phyloP scores from a whole-genome alignment of 2,329 filamentous ascomycete genomes.

The Penicillium sp. region DNA sequence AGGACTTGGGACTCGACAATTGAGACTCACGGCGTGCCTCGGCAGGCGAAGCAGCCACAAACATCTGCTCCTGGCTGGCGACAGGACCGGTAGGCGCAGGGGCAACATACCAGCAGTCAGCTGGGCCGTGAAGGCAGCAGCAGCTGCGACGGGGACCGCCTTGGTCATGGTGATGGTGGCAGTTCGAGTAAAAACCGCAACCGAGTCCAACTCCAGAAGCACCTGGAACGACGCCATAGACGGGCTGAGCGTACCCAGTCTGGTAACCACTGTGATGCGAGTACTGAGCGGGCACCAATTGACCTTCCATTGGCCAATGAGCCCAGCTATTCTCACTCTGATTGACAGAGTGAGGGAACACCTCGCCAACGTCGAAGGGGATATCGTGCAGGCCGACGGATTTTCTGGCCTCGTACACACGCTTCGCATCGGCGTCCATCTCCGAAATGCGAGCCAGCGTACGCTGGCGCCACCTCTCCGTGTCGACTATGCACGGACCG shows the following conservation, averaged over 20 bases:
- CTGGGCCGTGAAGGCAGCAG: slow-evolving; percentile 11
- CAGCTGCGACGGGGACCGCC: slow-evolving; percentile 6
- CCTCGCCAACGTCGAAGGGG: not conserved
- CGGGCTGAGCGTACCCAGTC: not conserved
- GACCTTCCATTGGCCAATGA: slow-evolving; percentile 3
- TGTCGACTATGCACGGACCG: slow-evolving; percentile 4
- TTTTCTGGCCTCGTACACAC: no score
- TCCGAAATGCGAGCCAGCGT: not conserved
- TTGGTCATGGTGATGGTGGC: slow-evolving; percentile 7
- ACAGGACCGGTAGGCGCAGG: not conserved
- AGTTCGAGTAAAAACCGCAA: slow-evolving; percentile 5
- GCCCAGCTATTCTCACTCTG: slow-evolving; percentile 2
- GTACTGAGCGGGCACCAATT: not conserved
- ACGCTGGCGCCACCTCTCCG: slow-evolving; percentile 6
- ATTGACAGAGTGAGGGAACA: not conserved
- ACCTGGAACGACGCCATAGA: not conserved
- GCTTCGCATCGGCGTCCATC: not conserved
- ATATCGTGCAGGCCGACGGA: not conserved
- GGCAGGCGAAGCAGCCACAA: not conserved
- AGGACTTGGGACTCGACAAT: not conserved
- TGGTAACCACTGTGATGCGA: not conserved
- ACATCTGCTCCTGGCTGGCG: not conserved
- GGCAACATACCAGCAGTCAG: slow-evolving; percentile 2
- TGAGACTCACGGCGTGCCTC: not conserved
- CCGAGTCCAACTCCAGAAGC: not conserved